These are phyloP conservation scores for Thraustochytrium sp. DNA, from an alignment of 352 stramenopile species.

Conservation along the genomic window DNA sequence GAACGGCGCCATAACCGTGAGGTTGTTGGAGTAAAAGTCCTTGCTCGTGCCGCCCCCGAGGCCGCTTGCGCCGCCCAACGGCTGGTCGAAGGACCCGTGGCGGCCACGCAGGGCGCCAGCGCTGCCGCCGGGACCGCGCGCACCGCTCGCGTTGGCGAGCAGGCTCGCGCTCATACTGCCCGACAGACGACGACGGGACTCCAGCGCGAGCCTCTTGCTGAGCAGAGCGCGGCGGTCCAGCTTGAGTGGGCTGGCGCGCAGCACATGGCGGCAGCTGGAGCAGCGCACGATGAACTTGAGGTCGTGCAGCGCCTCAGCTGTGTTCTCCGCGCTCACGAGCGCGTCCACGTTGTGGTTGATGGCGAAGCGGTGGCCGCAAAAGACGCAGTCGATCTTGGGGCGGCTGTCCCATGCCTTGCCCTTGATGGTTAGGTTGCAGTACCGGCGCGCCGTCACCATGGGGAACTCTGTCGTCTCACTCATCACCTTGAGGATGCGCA, in stretches of 20 bases:
- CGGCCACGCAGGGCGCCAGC: background rate
- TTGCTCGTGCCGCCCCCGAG: background rate
- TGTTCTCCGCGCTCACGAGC: background rate
- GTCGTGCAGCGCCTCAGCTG: background rate
- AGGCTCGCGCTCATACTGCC: background rate
- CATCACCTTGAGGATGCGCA: conserved; percentile 32
- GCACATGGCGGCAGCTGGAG: background rate
- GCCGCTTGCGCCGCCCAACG: background rate
- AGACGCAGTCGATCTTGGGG: background rate
- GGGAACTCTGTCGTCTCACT: conserved; percentile 12
- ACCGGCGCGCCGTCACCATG: background rate
- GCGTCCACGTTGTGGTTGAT: conserved; percentile 9
- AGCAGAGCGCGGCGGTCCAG: background rate
- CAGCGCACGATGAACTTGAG: background rate
- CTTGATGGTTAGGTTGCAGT: conserved; percentile 3
- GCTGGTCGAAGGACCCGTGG: background rate
- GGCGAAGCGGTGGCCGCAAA: background rate
- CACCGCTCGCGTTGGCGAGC: background rate
- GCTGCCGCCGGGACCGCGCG: background rate
- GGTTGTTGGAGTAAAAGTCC: conserved; percentile 15
- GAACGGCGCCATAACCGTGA: background rate
- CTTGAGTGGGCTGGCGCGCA: background rate
- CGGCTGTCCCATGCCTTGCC: background rate
- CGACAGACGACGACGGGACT: background rate
- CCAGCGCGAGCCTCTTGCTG: background rate